A percentile compares a stretch with the other conserved stretches of the same genome.
Evolutionary conservation across 2,329 filamentous ascomycete species (phyloP).

Genomic region (Ophiosphaerella herpotricha): DNA sequence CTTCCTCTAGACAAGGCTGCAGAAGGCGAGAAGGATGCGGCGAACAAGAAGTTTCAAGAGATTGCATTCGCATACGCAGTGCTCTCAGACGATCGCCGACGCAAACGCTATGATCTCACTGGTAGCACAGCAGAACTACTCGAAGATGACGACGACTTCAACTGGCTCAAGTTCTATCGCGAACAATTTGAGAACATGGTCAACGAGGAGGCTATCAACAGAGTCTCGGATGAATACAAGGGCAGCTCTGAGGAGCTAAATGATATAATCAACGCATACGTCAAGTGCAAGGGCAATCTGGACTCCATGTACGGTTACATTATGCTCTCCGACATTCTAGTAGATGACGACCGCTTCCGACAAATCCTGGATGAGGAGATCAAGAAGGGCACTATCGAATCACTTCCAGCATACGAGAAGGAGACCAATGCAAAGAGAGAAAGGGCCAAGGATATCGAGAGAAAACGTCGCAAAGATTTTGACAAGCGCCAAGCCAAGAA

Average conservation of each 20-base stretch:
- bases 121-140: conserved; percentile 86
- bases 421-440: conserved; percentile 55
- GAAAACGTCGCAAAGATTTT: conserved; percentile 45
- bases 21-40: conserved; percentile 68
- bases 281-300: conserved; percentile 74
- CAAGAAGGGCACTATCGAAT: conserved; percentile 66
- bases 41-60: conserved; percentile 82
- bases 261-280: conserved; percentile 78
- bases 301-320: conserved; percentile 77
- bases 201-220: conserved; percentile 72
- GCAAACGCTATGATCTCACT: conserved; percentile 85
- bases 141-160: conserved; percentile 73
- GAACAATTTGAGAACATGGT: conserved; percentile 81
- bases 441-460: conserved; percentile 40
- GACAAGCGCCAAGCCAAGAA: conserved; percentile 58
- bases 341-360: conserved; percentile 86
- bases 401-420: conserved; percentile 70
- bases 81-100: conserved; percentile 79
- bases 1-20: conserved; percentile 71
- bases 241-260: conserved; percentile 81
- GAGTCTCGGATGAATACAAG: conserved; percentile 80
- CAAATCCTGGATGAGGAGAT: conserved; percentile 82
- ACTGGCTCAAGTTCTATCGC: conserved; percentile 89
- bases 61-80: conserved; percentile 94
- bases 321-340: conserved; percentile 82